Percentiles rank a stretch among this genome's conserved stretches.
phyloP scores from a whole-genome alignment of 805 yeast species.

The Komagataella ulmi region DNA sequence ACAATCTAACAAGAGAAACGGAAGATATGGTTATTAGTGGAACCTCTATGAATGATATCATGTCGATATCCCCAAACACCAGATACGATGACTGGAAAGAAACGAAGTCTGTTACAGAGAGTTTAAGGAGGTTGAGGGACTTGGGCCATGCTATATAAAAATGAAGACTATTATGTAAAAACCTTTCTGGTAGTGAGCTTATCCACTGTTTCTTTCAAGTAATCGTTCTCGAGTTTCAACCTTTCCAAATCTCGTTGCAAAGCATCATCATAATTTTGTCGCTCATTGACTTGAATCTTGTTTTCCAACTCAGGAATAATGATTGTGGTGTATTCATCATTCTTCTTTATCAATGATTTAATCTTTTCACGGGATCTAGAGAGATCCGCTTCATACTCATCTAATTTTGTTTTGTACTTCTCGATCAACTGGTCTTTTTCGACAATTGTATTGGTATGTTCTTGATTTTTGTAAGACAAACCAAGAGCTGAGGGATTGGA shows the following conservation, averaged over 20 bases:
- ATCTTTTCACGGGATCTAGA: constrained; percentile 23
- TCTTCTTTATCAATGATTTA: constrained; percentile 24
- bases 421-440: constrained; percentile 33
- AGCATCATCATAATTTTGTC: constrained; percentile 8
- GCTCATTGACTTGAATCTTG: constrained; percentile 18
- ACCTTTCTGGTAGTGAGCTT: not conserved
- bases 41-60: constrained; percentile 1
- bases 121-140: not conserved
- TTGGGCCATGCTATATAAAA: constrained; percentile 1
- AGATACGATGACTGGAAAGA: not conserved
- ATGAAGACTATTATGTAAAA: not conserved
- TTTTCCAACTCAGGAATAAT: constrained; percentile 34
- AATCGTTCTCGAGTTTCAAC: constrained; percentile 16
- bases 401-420: constrained; percentile 32
- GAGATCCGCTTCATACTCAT: constrained; percentile 21
- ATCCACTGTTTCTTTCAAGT: constrained; percentile 20
- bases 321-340: constrained; percentile 25
- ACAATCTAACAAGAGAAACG: constrained; percentile 6
- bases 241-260: constrained; percentile 14
- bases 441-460: constrained; percentile 30
- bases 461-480: constrained; percentile 41
- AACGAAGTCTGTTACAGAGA: not conserved
- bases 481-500: constrained; percentile 39
- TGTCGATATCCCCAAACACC: not conserved
- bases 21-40: constrained; percentile 4